Base-by-base conservation (phyloP, 2,329 filamentous ascomycete species). In the Metarhizium sp. region DNA sequence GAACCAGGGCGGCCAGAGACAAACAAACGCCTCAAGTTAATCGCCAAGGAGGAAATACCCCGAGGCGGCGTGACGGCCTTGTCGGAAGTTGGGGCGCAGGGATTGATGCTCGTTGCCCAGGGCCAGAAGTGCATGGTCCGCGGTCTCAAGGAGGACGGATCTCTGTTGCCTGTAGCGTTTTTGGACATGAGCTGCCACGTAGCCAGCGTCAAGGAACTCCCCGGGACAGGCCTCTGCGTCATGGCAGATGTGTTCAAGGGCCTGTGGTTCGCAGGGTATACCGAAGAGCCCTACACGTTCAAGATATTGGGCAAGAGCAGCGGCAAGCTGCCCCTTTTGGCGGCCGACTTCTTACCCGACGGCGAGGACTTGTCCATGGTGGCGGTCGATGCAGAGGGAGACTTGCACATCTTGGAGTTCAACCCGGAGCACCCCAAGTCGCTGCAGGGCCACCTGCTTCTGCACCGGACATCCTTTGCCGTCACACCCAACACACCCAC, bases 161-260 rank as follows among this genome's bases (percentile, higher is more conserved):
- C 88, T 1, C 79, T 97, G 53, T 77, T 97, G 1, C 94, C 94
- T 0, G 92, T 99, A 3, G 94, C 94, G 0, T 99, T 99, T 67
- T 88, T 99, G 78, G 94, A 99, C 66, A 95, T 96, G 85, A 94
- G 90, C 72, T 95, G 89, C 70, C 94, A 96, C 64, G 90, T 96
- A 13, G 89, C 85, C 2, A 84, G 87, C n/a, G 81, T 90, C 54
- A 94, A 92, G 66, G 89, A 90, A 63, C 78, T 99, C 18, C 84
- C 85, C 3, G 84, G 87, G 1, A 95, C 90, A 0, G 92, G 92
- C 0, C 78, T 99, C 67, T 91, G 89, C 64, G 78, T 96, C 11
- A 85, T 96, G 73, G 88, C 89, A 0, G 94, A 99, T 72, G 89
- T 88, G 0, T 85, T 94, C 67, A 96, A 96, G 73, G 94, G 94